Evolutionary conservation across 1,284 basidiomycete species (phyloP), one percentile per base, ranked within the genome.

Genomic region (Fomes fomentarius): DNA sequence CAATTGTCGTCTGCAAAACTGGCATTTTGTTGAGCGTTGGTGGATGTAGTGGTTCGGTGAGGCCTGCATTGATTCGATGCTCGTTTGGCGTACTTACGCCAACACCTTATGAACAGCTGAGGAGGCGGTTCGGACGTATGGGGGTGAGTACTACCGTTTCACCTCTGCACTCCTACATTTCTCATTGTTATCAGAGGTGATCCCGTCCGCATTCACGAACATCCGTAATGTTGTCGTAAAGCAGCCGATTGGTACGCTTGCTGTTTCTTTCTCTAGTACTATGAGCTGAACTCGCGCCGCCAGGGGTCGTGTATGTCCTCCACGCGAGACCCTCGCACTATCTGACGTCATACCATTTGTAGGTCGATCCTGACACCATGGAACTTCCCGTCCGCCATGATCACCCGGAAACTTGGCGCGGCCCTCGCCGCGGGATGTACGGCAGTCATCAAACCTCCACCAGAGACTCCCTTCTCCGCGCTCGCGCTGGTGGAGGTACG

Each of bases 351-450:
- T 48, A 25, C 26, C 57, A 85, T n/a, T n/a, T n/a, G n/a, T 56
- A 91, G 90, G 14, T 84, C 87, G 9, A 90, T 92, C 57, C 63
- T 93, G 42, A 92, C 90, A 1, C 90, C 90, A 47, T 93, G 90
- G 93, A 95, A 96, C 72, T 96, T 97, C 76, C 94, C 94, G 7
- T 94, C 91, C 21, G 95, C 94, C 0, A 97, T 97, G 91, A 91
- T 94, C 43, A 92, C 91, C 0, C 87, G 94, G 19, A 96, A 96
- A 71, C 75, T 96, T 12, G 93, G 85, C 15, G 89, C 94, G 25
- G 94, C 94, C 14, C 83, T 99, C 15, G 93, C 95, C 9, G 95
- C 95, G 15, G 97, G 97, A 22, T 99, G 97, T 72, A 98, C 96
- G 0, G 82, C 87, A 1, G 96, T 99, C 50, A 87, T 98, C 73